Conservation (phyloP, 306 rosid genomes). For the Acacia crassicarpa region DNA sequence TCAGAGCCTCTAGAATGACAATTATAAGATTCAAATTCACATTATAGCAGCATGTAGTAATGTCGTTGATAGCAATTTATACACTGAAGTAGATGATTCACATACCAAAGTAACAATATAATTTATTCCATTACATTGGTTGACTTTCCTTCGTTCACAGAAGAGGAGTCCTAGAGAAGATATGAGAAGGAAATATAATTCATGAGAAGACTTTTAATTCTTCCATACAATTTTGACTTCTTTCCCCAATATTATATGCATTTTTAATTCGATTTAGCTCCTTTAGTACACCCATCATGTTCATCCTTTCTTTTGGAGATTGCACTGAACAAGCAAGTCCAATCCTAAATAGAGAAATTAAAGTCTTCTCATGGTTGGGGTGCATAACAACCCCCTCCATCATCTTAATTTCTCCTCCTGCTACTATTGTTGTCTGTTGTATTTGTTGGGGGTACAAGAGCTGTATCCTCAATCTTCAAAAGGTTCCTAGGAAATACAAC, state of each 20-base stretch:
- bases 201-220: not conserved
- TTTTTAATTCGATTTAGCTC: not conserved
- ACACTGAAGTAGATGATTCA: no score
- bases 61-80: no score
- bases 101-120: no score
- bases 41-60: no score
- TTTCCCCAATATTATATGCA: not conserved
- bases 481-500: not conserved
- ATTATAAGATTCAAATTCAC: no score
- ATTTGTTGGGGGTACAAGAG: not conserved
- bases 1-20: no score
- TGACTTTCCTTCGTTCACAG: not conserved
- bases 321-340: not conserved
- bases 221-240: not conserved
- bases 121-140: not conserved
- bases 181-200: not conserved
- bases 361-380: not conserved
- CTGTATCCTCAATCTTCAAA: not conserved
- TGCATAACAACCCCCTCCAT: not conserved
- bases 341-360: not conserved
- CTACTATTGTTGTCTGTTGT: not conserved
- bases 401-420: not conserved
- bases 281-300: not conserved
- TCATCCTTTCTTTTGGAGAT: not conserved
- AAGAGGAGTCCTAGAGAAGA: not conserved